Conservation (phyloP, 257 asterid species). For the Solanum chaucha region DNA sequence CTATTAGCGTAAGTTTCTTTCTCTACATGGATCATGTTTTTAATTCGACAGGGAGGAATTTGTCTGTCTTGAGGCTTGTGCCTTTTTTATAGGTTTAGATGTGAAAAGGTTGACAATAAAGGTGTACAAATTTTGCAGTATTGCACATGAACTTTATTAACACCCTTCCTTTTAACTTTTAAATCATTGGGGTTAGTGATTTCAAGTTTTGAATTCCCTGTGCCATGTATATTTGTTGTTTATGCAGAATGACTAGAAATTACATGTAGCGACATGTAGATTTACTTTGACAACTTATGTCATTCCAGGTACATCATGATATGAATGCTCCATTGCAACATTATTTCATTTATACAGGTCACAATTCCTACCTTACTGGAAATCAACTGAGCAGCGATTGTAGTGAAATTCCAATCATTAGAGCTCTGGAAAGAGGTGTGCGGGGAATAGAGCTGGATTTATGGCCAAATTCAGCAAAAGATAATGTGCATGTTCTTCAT, state of each 20-base stretch:
- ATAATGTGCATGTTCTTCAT: slow-evolving; percentile 78
- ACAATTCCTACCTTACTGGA: slow-evolving; percentile 92
- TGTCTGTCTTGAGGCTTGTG: neutral
- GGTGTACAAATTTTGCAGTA: neutral
- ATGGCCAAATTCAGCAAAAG: slow-evolving; percentile 86
- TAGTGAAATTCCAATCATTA: slow-evolving; percentile 75
- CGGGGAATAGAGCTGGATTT: slow-evolving; percentile 91
- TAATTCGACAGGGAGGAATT: neutral
- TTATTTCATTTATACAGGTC: slow-evolving; percentile 92
- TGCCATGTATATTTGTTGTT: neutral
- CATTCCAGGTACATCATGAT: slow-evolving; percentile 89
- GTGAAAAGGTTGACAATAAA: neutral
- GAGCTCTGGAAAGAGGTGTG: slow-evolving; percentile 80
- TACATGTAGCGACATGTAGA: slow-evolving; percentile 6
- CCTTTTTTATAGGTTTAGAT: neutral
- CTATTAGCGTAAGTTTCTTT: neutral
- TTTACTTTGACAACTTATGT: slow-evolving; percentile 17
- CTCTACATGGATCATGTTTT: neutral
- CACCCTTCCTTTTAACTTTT: neutral
- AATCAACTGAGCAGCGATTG: slow-evolving; percentile 87
- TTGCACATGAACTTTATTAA: neutral
- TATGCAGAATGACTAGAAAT: neutral
- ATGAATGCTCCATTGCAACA: slow-evolving; percentile 97
- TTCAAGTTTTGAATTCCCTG: neutral
- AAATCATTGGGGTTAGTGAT: neutral